Evolutionary conservation across 768 basidiomycete genomes (phyloP).

Genomic region (Boletus subparvulus): DNA sequence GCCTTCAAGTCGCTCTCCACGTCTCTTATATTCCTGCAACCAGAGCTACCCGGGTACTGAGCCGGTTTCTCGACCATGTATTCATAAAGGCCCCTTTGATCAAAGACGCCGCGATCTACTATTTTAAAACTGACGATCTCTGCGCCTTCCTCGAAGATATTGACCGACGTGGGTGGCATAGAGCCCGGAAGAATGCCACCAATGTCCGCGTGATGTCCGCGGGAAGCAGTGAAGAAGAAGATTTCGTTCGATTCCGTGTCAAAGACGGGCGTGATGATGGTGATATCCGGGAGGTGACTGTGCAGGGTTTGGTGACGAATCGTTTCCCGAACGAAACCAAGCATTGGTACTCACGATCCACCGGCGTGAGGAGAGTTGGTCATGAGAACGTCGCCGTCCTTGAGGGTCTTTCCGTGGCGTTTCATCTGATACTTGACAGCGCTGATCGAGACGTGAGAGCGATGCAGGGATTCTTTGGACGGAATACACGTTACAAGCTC

Average conservation of each 20-base stretch:
- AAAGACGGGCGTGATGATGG: slow-evolving; percentile 93
- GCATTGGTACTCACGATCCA: slow-evolving; percentile 69
- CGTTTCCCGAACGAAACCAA: background rate
- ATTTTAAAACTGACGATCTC: slow-evolving; percentile 91
- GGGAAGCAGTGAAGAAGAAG: slow-evolving; percentile 90
- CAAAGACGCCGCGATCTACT: slow-evolving; percentile 78
- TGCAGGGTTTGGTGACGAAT: background rate
- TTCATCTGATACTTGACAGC: slow-evolving; percentile 91
- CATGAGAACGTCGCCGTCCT: slow-evolving; percentile 92
- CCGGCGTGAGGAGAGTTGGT: slow-evolving; percentile 89
- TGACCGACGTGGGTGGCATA: slow-evolving; percentile 93
- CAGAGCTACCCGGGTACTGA: slow-evolving; percentile 80
- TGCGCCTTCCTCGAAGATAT: slow-evolving; percentile 92
- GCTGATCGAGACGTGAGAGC: slow-evolving; percentile 34
- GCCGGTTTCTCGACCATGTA: slow-evolving; percentile 83
- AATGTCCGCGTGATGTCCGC: slow-evolving; percentile 93
- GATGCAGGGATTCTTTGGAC: background rate
- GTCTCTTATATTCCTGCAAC: slow-evolving; percentile 82
- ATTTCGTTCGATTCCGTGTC: slow-evolving; percentile 60
- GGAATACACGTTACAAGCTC: slow-evolving; percentile 70
- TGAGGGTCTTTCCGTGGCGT: slow-evolving; percentile 63
- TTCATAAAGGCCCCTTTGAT: slow-evolving; percentile 68
- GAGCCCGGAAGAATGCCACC: slow-evolving; percentile 91
- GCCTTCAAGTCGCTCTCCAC: slow-evolving; percentile 93
- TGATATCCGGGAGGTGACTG: slow-evolving; percentile 83